Percentiles rank a stretch among this genome's conserved stretches.
phyloP scores from a whole-genome alignment of 1,284 basidiomycete species.

The Marasmius tenuissimus region DNA sequence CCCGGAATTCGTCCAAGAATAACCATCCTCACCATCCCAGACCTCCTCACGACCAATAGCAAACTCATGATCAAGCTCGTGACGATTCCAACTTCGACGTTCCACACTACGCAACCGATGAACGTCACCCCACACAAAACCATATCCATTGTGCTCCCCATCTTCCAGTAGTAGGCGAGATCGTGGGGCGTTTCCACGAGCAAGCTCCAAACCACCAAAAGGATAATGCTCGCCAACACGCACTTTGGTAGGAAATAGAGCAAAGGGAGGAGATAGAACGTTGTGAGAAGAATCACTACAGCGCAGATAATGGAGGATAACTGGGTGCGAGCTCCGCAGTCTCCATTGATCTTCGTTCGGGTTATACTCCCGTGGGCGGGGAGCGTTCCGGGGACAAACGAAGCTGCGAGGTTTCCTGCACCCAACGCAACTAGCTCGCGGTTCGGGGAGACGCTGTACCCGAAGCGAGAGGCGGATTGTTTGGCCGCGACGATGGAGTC shows the following conservation, averaged over 20 bases:
- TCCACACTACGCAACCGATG: slow-evolving; percentile 47
- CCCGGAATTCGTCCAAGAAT: slow-evolving; percentile 73
- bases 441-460: slow-evolving; percentile 89
- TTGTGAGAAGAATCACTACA: slow-evolving; percentile 73
- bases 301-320: slow-evolving; percentile 86
- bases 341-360: slow-evolving; percentile 81
- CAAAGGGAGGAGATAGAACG: slow-evolving; percentile 83
- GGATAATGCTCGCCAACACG: slow-evolving; percentile 75
- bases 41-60: slow-evolving; percentile 84
- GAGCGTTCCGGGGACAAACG: slow-evolving; percentile 83
- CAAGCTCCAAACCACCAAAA: slow-evolving; percentile 81
- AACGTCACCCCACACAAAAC: slow-evolving; percentile 10
- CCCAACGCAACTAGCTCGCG: slow-evolving; percentile 89
- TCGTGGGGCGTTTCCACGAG: slow-evolving; percentile 89
- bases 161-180: slow-evolving; percentile 66
- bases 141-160: slow-evolving; percentile 86
- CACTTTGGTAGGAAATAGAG: slow-evolving; percentile 81
- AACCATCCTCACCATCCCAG: slow-evolving; percentile 64
- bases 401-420: slow-evolving; percentile 75
- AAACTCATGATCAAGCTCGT: slow-evolving; percentile 85
- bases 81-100: slow-evolving; percentile 83
- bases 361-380: slow-evolving; percentile 91
- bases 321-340: slow-evolving; percentile 85
- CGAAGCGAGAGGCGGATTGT: slow-evolving; percentile 81
- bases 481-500: slow-evolving; percentile 88